Evolutionary conservation across 2,329 filamentous ascomycete species (phyloP), one percentile per base, ranked within the genome.

Genomic region (Cladophialophora exuberans): DNA sequence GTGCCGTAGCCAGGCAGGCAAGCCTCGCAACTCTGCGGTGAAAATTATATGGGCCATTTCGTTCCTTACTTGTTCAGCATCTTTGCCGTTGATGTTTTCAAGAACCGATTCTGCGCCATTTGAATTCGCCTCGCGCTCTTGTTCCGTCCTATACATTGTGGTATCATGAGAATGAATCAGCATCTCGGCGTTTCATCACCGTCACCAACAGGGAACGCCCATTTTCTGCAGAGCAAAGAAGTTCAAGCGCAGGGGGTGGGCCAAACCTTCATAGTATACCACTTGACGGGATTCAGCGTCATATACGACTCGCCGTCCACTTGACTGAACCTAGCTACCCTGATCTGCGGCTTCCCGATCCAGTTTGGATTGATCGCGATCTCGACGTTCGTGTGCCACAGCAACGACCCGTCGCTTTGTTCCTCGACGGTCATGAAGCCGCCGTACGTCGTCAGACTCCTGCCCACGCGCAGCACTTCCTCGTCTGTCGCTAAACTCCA

Each of bases 371-470:
- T 58, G 11, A 35, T 18, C 11, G 52, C 52, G 13, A 61, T 46
- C 49, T 61, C 54, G 13, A 61, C 55, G 11, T 26, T 39, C 2
- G 58, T 61, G 4, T 61, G 51, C 58, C 58, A 58, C 15, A 61
- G 17, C 5, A 57, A 46, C 10, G 47, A 46, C 2, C 48, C 47
- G 18, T 52, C 38, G 4, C 56, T 49, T 28, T 39, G 41, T 28
- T 56, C 52, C 6, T 31, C 20, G 2, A 61, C 46, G 2, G 52
- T 53, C 47, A 61, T 52, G 15, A 44, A 49, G 5, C 58, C 55
- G 6, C 25, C 35, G 38, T 61, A 61, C 3, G 43, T n/a, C n/a
- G 43, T 51, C 22, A 61, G 25, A 18, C 17, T 31, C 13, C 58
- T 38, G 15, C 30, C 47, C 7, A 58, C 43, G 33, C 48, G 52